phyloP scores from a whole-genome alignment of 768 basidiomycete genomes.

The Lactarius sp. region DNA sequence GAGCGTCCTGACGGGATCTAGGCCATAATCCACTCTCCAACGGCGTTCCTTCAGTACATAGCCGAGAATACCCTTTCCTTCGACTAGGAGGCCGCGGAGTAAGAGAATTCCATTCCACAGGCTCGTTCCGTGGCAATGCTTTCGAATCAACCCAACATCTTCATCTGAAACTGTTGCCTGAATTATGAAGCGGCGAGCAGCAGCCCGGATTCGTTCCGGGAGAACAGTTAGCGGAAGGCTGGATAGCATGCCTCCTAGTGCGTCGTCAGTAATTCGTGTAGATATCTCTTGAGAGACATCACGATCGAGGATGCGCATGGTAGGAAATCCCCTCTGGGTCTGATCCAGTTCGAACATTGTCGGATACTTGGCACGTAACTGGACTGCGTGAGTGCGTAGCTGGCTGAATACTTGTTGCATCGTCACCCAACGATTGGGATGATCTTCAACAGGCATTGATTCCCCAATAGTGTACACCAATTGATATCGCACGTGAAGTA shows the following conservation, averaged over 20 bases:
- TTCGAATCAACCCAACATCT: neutral
- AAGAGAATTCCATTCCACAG: slow-evolving; percentile 40
- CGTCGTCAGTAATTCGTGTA: neutral
- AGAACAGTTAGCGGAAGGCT: slow-evolving; percentile 4
- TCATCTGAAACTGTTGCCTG: neutral
- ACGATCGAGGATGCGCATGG: slow-evolving; percentile 1
- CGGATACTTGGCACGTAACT: neutral
- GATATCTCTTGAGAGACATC: too few species aligned
- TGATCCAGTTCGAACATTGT: neutral
- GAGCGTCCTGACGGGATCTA: slow-evolving; percentile 39
- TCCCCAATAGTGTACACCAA: too few species aligned
- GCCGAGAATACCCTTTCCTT: slow-evolving; percentile 35
- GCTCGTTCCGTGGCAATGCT: neutral
- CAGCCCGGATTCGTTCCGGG: neutral
- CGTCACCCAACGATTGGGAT: too few species aligned
- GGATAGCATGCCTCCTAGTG: neutral
- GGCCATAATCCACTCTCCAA: slow-evolving; percentile 52
- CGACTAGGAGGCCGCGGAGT: slow-evolving; percentile 18
- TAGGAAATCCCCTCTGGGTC: neutral
- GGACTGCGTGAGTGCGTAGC: too few species aligned
- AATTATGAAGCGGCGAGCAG: slow-evolving; percentile 9
- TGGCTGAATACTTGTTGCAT: too few species aligned
- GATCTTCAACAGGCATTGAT: too few species aligned
- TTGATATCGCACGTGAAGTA: too few species aligned
- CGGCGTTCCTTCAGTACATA: slow-evolving; percentile 37